Percentiles rank a stretch among this genome's conserved stretches.
These are phyloP conservation scores for Pyrenophora teres DNA, from an alignment of 2,329 filamentous ascomycete species.

Conservation along the genomic window DNA sequence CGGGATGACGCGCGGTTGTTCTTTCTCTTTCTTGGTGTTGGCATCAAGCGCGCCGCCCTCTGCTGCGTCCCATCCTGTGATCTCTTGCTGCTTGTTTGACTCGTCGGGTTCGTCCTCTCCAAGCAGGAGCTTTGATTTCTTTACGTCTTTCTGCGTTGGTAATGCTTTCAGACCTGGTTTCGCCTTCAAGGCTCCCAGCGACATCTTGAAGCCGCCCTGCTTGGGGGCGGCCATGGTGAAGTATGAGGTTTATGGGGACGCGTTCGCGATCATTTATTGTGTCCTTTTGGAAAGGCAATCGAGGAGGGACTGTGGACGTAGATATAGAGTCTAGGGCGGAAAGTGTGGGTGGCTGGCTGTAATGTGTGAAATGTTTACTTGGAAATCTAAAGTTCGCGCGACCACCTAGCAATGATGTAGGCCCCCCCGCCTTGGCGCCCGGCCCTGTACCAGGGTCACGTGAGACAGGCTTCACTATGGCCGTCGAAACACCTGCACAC, in stretches of 20 bases:
- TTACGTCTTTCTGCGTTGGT: slow-evolving; percentile 22
- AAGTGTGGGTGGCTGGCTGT: background rate
- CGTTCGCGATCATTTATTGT: slow-evolving; percentile 1
- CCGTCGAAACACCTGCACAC: too few species aligned
- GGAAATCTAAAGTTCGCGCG: slow-evolving; percentile 21
- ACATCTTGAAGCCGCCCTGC: slow-evolving; percentile 44
- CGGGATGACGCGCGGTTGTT: slow-evolving; percentile 62
- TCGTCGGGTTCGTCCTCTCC: slow-evolving; percentile 42
- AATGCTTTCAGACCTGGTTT: slow-evolving; percentile 34
- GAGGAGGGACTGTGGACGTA: background rate
- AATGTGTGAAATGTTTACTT: slow-evolving; percentile 5
- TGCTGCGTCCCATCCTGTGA: slow-evolving; percentile 60
- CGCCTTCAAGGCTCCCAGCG: slow-evolving; percentile 35
- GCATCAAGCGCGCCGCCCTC: slow-evolving; percentile 55
- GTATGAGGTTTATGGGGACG: slow-evolving; percentile 10
- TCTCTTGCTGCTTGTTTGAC: slow-evolving; percentile 44
- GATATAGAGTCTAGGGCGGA: background rate
- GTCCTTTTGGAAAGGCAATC: background rate
- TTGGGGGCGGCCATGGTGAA: slow-evolving; percentile 42
- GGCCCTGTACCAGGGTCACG: background rate
- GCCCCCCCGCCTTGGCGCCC: slow-evolving; percentile 19
- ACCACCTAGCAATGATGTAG: slow-evolving; percentile 22
- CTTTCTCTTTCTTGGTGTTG: slow-evolving; percentile 43
- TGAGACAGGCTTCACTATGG: background rate
- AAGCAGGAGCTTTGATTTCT: slow-evolving; percentile 35